Percentiles rank a stretch among this genome's conserved stretches.
These are phyloP conservation scores for Dillenia turbinata DNA, from an alignment of 164 flowering plant genomes.

Conservation along the genomic window DNA sequence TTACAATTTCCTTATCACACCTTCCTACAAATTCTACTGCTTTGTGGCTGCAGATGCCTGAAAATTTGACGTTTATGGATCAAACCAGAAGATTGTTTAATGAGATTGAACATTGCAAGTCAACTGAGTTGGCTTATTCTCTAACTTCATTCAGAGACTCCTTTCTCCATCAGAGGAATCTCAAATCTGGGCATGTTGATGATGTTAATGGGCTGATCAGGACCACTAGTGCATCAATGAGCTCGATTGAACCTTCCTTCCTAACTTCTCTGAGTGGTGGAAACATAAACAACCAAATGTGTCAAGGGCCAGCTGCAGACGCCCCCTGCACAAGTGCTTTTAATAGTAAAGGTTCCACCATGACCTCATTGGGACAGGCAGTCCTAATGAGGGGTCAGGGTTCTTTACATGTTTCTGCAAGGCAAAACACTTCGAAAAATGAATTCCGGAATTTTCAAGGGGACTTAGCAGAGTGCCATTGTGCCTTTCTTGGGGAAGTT, in stretches of 20 bases:
- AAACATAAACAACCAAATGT: too few relatives aligned
- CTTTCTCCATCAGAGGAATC: conserved; percentile 16
- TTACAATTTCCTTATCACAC: neutral
- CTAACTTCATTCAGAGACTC: conserved; percentile 23
- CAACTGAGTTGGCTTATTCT: conserved; percentile 32
- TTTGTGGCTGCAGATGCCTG: conserved; percentile 44
- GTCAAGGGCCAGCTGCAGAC: conserved; percentile 10
- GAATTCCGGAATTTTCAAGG: conserved; percentile 15
- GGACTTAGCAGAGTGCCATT: conserved; percentile 14
- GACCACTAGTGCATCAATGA: conserved; percentile 9
- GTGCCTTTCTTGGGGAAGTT: conserved; percentile 15
- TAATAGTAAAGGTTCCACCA: conserved; percentile 30
- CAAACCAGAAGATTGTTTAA: conserved; percentile 35
- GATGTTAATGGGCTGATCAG: conserved; percentile 19
- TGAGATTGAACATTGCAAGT: conserved; percentile 24
- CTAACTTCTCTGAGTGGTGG: neutral
- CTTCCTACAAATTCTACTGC: conserved; percentile 2
- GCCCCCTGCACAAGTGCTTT: conserved; percentile 28
- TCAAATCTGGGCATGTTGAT: conserved; percentile 10
- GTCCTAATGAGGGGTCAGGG: conserved; percentile 18
- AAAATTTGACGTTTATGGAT: conserved; percentile 47
- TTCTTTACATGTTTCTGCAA: conserved; percentile 17
- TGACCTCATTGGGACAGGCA: conserved; percentile 33
- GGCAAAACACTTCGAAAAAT: conserved; percentile 10
- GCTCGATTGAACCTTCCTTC: conserved; percentile 12